Base-by-base conservation (phyloP, 441 rosid species). In the Daphne laureola region DNA sequence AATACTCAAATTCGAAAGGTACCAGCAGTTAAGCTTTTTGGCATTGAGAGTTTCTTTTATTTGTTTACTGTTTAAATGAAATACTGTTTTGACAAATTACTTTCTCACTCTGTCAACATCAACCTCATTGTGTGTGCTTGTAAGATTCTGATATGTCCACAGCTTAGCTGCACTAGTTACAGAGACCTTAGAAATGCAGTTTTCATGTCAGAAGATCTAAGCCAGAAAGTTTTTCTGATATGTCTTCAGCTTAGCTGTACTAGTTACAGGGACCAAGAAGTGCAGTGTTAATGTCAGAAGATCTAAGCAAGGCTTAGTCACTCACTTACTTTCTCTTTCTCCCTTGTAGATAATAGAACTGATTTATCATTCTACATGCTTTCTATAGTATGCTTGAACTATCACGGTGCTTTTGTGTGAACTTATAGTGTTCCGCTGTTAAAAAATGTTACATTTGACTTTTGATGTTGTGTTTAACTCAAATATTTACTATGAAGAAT, bases 1-100 rank as follows among this genome's bases (percentile, higher is more conserved):
- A 89, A 93, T 66, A 76, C 86, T 82, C 99, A 93, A 82, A 93
- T 93, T 66, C 97, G 96, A 70, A 93, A 93, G 99, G 99, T 89
- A 73, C 43, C 43, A 50, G 58, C 40, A 21, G 54, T 17, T 26
- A 50, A 49, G n/a, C 38, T 14, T 7, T 57, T 23, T 15, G 27
- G 17, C 35, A 50, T 21, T 21, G 42, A 0, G 53, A 49, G 31
- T 21, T 8, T 25, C 25, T 21, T 21, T 21, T 21, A 16, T 12
- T 23, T 50, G 38, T n/a, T 21, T 25, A 15, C 23, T 49, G 11
- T 8, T 14, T 46, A 7, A 17, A 5, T 14, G 38, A 31, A 31
- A 31, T 31, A 45, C n/a, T 1, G 8, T 45, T 15, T 45, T 15
- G 16, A 45, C 48, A 3, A 17, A 45, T 9, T 7, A 13, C 15